phyloP scores from a whole-genome alignment of 225 moss, liverwort and hornwort genomes.

The Antitrichia curtipendula region DNA sequence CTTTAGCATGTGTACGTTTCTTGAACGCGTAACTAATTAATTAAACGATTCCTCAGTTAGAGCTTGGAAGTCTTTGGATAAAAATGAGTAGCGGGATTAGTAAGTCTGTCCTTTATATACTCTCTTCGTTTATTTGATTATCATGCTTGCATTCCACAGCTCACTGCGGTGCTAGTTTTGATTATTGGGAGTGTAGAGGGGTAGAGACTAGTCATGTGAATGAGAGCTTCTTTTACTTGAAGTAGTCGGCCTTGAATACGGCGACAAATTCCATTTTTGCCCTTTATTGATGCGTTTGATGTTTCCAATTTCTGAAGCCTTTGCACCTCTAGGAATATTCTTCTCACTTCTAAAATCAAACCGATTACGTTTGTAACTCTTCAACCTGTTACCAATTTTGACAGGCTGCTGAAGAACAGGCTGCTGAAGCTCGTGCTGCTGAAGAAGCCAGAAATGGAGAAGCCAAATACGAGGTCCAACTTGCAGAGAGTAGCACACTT shows the following conservation, averaged over 20 bases:
- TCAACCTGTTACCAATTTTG: neutral
- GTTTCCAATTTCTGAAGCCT: neutral
- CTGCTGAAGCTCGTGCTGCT: conserved; percentile 18
- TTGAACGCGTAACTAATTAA: conserved; percentile 1
- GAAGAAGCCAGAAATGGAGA: neutral
- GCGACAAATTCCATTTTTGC: neutral
- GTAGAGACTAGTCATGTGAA: neutral
- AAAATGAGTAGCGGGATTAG: neutral
- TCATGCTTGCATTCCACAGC: neutral
- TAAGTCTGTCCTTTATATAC: neutral
- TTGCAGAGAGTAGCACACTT: neutral
- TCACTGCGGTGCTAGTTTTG: neutral
- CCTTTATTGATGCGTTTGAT: neutral
- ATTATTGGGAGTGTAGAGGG: neutral
- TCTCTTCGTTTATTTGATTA: neutral
- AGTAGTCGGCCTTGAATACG: neutral
- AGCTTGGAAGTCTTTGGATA: neutral
- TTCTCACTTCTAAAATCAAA: neutral
- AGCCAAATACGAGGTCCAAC: neutral
- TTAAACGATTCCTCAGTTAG: neutral
- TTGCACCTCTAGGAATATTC: neutral
- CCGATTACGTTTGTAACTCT: neutral
- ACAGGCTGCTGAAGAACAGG: conserved; percentile 23
- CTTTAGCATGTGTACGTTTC: conserved; percentile 17
- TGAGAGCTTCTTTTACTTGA: neutral